These are phyloP conservation scores for Blastobotrys persicus DNA, from an alignment of 1,139 yeast genomes.

Conservation along the genomic window DNA sequence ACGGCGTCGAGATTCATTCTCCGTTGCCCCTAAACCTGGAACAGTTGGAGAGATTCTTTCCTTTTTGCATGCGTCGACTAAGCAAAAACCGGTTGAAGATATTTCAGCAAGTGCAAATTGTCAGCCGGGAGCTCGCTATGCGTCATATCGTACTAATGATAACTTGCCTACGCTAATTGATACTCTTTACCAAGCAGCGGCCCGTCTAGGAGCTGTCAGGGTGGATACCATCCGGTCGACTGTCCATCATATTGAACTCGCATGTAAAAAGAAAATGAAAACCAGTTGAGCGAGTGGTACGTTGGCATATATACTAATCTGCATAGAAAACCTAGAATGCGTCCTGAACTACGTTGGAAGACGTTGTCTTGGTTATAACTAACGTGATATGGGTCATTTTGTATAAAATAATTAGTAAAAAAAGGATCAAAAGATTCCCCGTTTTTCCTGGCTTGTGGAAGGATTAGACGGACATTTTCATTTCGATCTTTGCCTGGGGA, in stretches of 20 bases:
- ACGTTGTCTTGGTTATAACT: too few relatives aligned
- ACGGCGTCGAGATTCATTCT: constrained; percentile 10
- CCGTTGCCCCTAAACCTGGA: constrained; percentile 18
- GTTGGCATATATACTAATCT: too few relatives aligned
- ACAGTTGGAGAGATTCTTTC: constrained; percentile 25
- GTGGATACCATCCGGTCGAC: constrained; percentile 10
- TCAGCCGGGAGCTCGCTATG: constrained; percentile 23
- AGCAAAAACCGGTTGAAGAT: constrained; percentile 3
- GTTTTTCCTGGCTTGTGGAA: background rate
- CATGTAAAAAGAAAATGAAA: background rate
- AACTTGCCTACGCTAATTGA: constrained; percentile 16
- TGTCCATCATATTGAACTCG: constrained; percentile 8
- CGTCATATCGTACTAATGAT: constrained; percentile 12
- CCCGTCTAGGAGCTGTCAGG: constrained; percentile 17
- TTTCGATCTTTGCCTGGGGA: constrained; percentile 80
- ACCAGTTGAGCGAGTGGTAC: background rate
- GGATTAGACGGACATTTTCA: constrained; percentile 67
- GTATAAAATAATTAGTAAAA: too few relatives aligned
- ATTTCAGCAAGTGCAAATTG: background rate
- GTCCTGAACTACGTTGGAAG: too few relatives aligned
- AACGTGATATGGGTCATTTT: too few relatives aligned
- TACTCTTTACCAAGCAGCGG: constrained; percentile 18
- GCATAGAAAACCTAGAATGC: too few relatives aligned
- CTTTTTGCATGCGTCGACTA: constrained; percentile 21
- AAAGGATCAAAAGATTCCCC: background rate